Base-by-base conservation (phyloP, 2,329 filamentous ascomycete species). In the Aspergillus ruber region DNA sequence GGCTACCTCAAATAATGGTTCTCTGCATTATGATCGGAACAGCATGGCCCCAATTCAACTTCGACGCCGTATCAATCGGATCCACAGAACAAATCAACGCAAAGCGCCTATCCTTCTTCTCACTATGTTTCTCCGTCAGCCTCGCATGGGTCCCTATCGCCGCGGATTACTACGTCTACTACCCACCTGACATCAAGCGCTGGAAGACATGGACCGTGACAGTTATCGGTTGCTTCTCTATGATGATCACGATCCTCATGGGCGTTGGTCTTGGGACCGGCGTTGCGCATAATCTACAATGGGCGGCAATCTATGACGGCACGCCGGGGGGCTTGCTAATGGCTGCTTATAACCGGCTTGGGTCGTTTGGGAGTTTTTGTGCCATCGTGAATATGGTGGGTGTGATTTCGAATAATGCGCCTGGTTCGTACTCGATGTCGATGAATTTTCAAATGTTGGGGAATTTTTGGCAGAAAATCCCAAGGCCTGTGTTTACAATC, bases 141-240 rank as follows among this genome's bases (percentile, higher is more conserved):
- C 59, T 72, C 9, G 56, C 65, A 3, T 68, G 66, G 64, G 55
- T 63, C 0, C 65, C 65, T 1, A 53, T 64, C 5, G 63, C 62
- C 12, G 66, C 69, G 6, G 72, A 74, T 49, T 73, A 71, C 52
- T 73, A 69, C 39, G 70, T 73, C 36, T 73, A 74, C 51, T 71
- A 71, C 48, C 67, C 69, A 0, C 60, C 66, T 2, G 53, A 61
- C 2, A 66, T 68, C 10, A 62, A 61, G 43, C 62, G 61, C 43
- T 65, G 61, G 52, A 62, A 62, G 36, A 65, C 63, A 25, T 73
- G 71, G 51, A 48, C 58, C 2, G 64, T 68, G 46, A 73, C 71
- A 2, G 64, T 66, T 10, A 49, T 61, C 3, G 71, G 64, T 12
- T 60, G 62, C 9, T 38, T 65, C 2, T 62, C 65, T 2, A 63